Evolutionary conservation across 2,329 filamentous ascomycete genomes (phyloP).

Genomic region (Epicoccum sorghinum): DNA sequence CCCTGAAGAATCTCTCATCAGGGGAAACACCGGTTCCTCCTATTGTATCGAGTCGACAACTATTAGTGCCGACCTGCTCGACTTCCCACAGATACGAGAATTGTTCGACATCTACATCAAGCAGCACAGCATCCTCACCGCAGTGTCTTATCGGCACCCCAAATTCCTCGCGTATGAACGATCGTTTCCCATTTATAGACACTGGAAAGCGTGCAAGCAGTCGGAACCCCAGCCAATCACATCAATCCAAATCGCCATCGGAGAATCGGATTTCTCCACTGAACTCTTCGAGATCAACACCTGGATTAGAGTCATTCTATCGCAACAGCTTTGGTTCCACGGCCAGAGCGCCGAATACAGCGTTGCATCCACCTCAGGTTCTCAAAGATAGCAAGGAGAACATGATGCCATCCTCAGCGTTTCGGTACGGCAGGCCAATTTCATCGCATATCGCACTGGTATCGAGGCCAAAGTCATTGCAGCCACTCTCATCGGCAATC

Average conservation of each 20-base stretch:
- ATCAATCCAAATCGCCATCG: constrained; percentile 20
- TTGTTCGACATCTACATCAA: constrained; percentile 5
- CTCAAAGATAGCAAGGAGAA: constrained; percentile 32
- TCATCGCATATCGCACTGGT: constrained; percentile 1
- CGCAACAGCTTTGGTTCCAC: constrained; percentile 17
- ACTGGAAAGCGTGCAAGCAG: constrained; percentile 39
- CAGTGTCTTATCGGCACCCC: constrained; percentile 22
- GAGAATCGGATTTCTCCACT: constrained; percentile 23
- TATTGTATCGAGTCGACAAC: not conserved
- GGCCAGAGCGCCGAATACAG: constrained; percentile 12
- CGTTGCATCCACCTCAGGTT: constrained; percentile 2
- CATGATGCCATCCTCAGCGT: constrained; percentile 15
- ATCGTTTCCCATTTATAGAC: constrained; percentile 51
- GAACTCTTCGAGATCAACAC: constrained; percentile 17
- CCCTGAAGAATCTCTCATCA: not conserved
- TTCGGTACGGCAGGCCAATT: not conserved
- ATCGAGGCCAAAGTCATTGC: constrained; percentile 26
- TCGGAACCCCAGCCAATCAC: constrained; percentile 31
- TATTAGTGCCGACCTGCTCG: not conserved
- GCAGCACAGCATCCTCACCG: constrained; percentile 16
- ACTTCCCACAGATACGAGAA: not conserved
- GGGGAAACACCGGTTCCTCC: not conserved
- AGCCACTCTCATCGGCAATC: constrained; percentile 20
- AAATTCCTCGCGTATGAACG: constrained; percentile 51
- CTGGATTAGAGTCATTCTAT: constrained; percentile 25